Evolutionary conservation across 257 asterid species (phyloP).

Genomic region (Penstemon eatonii): DNA sequence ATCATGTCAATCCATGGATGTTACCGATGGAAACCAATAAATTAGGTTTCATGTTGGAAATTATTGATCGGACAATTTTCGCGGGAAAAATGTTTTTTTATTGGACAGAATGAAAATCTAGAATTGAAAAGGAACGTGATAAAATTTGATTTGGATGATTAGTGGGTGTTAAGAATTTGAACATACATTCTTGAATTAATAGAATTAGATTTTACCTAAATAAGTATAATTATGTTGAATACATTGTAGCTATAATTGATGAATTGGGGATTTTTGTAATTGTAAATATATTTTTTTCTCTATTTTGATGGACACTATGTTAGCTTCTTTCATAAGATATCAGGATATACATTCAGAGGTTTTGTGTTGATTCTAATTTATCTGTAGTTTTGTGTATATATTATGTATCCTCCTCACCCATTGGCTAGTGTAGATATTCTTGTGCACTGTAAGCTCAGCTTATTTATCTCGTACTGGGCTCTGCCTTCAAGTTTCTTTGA

Average conservation of each 20-base stretch:
- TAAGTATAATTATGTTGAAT: too few species aligned
- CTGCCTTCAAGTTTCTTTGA: neutral
- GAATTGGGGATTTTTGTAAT: slow-evolving; percentile 1
- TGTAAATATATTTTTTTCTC: neutral
- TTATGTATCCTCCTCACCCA: neutral
- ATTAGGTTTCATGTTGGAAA: slow-evolving; percentile 13
- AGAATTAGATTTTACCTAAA: too few species aligned
- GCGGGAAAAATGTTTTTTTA: neutral
- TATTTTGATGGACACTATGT: neutral
- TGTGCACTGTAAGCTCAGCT: neutral
- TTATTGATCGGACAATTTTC: slow-evolving; percentile 1
- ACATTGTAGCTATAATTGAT: too few species aligned
- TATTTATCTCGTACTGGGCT: neutral
- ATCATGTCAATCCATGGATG: slow-evolving; percentile 16
- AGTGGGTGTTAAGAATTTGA: neutral
- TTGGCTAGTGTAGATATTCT: neutral
- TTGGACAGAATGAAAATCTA: neutral
- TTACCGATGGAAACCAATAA: slow-evolving; percentile 11
- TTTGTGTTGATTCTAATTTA: neutral
- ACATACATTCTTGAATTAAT: neutral
- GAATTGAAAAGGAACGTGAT: neutral
- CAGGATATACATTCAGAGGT: neutral
- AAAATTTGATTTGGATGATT: slow-evolving; percentile 15
- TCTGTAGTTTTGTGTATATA: neutral
- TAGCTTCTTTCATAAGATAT: neutral